Conservation (phyloP, 306 rosid species). For the Corylus americana region DNA sequence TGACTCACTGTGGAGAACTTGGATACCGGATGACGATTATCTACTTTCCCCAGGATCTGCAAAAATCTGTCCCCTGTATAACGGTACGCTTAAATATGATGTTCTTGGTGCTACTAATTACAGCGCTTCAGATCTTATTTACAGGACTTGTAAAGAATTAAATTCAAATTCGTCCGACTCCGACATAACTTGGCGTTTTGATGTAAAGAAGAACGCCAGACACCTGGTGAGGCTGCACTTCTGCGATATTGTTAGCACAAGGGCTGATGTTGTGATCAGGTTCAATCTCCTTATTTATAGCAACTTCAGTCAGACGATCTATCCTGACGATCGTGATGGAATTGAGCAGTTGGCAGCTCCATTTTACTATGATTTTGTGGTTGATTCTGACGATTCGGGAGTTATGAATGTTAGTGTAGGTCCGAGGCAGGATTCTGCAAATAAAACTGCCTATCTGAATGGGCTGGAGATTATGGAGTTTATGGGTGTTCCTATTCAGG, state of each 20-base stretch:
- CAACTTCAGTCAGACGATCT: rapidly evolving
- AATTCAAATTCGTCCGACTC: neutral
- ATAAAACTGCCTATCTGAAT: constrained; percentile 33
- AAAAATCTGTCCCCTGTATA: neutral
- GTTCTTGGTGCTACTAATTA: neutral
- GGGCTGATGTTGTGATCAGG: rapidly evolving
- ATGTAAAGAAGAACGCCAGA: constrained; percentile 22
- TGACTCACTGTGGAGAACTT: constrained; percentile 28
- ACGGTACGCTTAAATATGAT: rapidly evolving
- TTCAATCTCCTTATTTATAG: constrained; percentile 27
- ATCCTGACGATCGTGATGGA: rapidly evolving
- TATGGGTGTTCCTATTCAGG: neutral
- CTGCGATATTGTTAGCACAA: neutral
- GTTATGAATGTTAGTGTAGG: constrained; percentile 32
- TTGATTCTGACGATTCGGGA: constrained; percentile 25
- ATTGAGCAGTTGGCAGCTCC: rapidly evolving
- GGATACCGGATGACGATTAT: constrained; percentile 39
- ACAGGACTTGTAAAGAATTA: constrained; percentile 22
- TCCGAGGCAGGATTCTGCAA: neutral
- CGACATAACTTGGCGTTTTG: constrained; percentile 35
- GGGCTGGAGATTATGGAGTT: constrained; percentile 53
- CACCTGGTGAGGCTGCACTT: constrained; percentile 45
- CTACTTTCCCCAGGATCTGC: neutral
- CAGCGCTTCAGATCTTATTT: constrained; percentile 33
- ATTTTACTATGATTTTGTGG: constrained; percentile 21